Percentiles rank a stretch among this genome's conserved stretches.
Conservation (phyloP, 2,329 filamentous ascomycete genomes). For the Trichoderma atrobrunneum region DNA sequence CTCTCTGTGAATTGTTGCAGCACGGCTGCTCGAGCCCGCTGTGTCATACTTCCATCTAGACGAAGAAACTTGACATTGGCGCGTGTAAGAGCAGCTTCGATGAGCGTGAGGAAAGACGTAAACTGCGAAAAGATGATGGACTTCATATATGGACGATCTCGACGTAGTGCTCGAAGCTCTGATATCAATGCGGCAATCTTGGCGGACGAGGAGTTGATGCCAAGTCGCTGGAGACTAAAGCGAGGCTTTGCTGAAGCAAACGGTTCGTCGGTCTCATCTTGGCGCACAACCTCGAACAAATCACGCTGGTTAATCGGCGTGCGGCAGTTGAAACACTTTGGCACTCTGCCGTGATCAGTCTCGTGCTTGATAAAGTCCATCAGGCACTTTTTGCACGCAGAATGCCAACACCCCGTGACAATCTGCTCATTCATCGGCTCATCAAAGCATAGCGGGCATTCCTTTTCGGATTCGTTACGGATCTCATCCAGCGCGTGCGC, state of each 20-base stretch:
- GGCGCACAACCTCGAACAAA: constrained; percentile 85
- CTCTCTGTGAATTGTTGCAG: constrained; percentile 66
- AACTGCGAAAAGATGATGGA: constrained; percentile 97
- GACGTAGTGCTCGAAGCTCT: constrained; percentile 68
- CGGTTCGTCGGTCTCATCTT: constrained; percentile 59
- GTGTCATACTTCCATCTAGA: constrained; percentile 85
- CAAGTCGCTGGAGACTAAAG: constrained; percentile 60
- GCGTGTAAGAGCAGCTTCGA: constrained; percentile 72
- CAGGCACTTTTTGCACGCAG: constrained; percentile 91
- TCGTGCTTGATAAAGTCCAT: constrained; percentile 87
- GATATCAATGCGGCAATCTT: constrained; percentile 80
- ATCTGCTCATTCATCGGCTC: constrained; percentile 94
- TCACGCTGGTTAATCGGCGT: constrained; percentile 78
- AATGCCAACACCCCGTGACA: constrained; percentile 97
- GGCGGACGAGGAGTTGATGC: constrained; percentile 70
- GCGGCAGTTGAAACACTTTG: constrained; percentile 88
- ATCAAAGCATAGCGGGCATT: constrained; percentile 93
- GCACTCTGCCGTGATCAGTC: constrained; percentile 68
- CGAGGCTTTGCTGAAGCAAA: constrained; percentile 42
- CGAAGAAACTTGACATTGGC: constrained; percentile 78
- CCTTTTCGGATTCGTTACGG: constrained; percentile 79
- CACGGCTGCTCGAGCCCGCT: constrained; percentile 78
- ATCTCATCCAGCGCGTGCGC: constrained; percentile 88
- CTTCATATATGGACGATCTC: constrained; percentile 67
- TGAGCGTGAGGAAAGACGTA: constrained; percentile 90